These are phyloP conservation scores for Apophysomyces elegans DNA, from an alignment of 371 early-diverging fungal species.

Conservation along the genomic window DNA sequence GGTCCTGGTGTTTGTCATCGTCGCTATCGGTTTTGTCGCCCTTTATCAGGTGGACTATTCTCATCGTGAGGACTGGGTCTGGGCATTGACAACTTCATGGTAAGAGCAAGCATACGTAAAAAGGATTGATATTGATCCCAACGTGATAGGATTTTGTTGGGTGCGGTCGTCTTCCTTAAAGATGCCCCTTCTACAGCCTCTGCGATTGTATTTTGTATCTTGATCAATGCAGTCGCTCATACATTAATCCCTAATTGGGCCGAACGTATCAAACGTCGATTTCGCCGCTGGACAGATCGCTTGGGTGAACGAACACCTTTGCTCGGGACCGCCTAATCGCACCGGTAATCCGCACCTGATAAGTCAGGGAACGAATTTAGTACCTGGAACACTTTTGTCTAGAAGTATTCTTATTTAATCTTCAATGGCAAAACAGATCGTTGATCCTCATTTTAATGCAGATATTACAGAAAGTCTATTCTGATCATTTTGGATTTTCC, in stretches of 20 bases:
- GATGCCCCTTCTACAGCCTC: slow-evolving; percentile 38
- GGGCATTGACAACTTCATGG: slow-evolving; percentile 53
- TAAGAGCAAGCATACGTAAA: slow-evolving; percentile 16
- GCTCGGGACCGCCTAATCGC: slow-evolving; percentile 9
- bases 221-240: slow-evolving; percentile 47
- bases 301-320: slow-evolving; percentile 52
- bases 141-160: slow-evolving; percentile 37
- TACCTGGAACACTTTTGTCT: no score
- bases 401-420: no score
- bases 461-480: no score
- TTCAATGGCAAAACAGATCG: no score
- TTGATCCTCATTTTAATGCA: no score
- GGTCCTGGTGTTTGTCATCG: slow-evolving; percentile 32
- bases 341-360: not conserved
- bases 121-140: not conserved
- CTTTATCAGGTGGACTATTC: slow-evolving; percentile 51
- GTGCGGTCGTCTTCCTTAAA: slow-evolving; percentile 36
- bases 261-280: slow-evolving; percentile 42
- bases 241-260: slow-evolving; percentile 47
- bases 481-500: no score
- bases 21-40: slow-evolving; percentile 34
- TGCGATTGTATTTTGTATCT: slow-evolving; percentile 46
- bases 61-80: slow-evolving; percentile 53
- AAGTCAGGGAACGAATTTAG: not conserved
- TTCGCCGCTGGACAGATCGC: slow-evolving; percentile 39